Base-by-base conservation (phyloP, 2,329 filamentous ascomycete species). In the Falciphora oryzae region DNA sequence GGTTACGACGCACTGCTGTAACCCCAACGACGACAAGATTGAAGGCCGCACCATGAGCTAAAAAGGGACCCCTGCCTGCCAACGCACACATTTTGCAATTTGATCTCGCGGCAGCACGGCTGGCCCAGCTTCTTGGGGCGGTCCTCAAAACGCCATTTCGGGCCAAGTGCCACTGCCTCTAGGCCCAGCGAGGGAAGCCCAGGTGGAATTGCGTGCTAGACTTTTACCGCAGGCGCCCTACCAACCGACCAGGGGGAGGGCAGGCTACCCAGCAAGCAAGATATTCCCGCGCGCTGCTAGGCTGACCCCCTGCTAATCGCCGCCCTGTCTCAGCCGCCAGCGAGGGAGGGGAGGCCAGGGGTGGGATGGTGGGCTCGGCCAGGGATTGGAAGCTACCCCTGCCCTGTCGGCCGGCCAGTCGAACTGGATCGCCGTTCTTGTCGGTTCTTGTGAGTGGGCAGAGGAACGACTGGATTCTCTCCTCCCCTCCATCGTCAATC, bases 161-260 rank as follows among this genome's bases (percentile, higher is more conserved):
- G 44, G 44, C 7, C 7, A 53, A n/a, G 44, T 11, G 44, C 18
- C 8, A 25, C 18, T 53, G 44, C n/a, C 22, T 53, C 22, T n/a
- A 10, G 44, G 8, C 44, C 18, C n/a, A 53, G 44, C 44, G 32
- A 22, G 4, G 18, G 18, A 44, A 35, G 18, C 13, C 28, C 29
- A 16, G 62, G 16, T 31, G 53, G 56, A 58, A 64, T 64, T 35
- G 63, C 63, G 63, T 64, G 58, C 58, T 60, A 60, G 58, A 27
- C 58, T 31, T 60, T 31, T 35, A 31, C 44, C 44, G 22, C n/a
- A 22, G 44, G 7, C n/a, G 44, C 44, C 44, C 22, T 53, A 53
- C 44, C 38, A 50, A 22, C 16, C 38, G 18, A 50, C 38, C 32
- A 35, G 32, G 32, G 32, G 32, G 32, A 10, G 10, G 35, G 35